A percentile compares a stretch with the other conserved stretches of the same genome.
phyloP scores from a whole-genome alignment of 2,329 filamentous ascomycete genomes.

The Neocatenulostroma microsporum region DNA sequence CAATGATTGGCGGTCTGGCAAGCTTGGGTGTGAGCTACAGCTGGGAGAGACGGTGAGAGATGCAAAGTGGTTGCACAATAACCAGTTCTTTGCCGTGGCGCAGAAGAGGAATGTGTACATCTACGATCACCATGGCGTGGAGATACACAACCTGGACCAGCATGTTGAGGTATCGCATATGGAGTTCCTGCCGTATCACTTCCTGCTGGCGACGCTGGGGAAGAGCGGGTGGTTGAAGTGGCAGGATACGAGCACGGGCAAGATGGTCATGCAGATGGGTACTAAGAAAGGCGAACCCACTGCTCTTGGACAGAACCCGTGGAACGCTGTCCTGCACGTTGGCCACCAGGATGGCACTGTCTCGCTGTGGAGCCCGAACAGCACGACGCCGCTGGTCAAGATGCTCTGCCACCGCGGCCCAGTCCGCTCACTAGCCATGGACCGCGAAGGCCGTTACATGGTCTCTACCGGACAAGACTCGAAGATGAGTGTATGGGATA shows the following conservation, averaged over 20 bases:
- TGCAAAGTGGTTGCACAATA: conserved; percentile 87
- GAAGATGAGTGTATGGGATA: conserved; percentile 93
- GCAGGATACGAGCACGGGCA: conserved; percentile 88
- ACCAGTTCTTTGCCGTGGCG: conserved; percentile 87
- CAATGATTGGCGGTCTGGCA: conserved; percentile 92
- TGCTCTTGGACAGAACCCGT: conserved; percentile 77
- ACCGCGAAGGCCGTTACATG: conserved; percentile 91
- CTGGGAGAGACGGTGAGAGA: conserved; percentile 85
- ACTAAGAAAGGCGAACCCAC: conserved; percentile 79
- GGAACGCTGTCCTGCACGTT: conserved; percentile 84
- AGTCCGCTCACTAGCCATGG: conserved; percentile 74
- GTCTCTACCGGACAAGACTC: conserved; percentile 83
- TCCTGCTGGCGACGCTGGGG: conserved; percentile 78
- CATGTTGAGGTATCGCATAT: conserved; percentile 87
- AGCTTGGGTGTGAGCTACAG: conserved; percentile 83
- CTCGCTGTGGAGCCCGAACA: conserved; percentile 92
- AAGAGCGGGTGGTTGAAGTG: conserved; percentile 83
- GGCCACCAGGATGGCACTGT: conserved; percentile 95
- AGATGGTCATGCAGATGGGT: conserved; percentile 75
- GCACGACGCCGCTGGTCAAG: conserved; percentile 77
- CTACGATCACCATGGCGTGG: conserved; percentile 83
- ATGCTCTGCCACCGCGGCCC: conserved; percentile 83
- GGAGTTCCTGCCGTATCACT: conserved; percentile 95
- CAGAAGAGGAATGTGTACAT: conserved; percentile 98
- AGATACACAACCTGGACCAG: conserved; percentile 83